Evolutionary conservation across 2,329 filamentous ascomycete species (phyloP), one percentile per base, ranked within the genome.

Genomic region (Lasiodiplodia theobromae): DNA sequence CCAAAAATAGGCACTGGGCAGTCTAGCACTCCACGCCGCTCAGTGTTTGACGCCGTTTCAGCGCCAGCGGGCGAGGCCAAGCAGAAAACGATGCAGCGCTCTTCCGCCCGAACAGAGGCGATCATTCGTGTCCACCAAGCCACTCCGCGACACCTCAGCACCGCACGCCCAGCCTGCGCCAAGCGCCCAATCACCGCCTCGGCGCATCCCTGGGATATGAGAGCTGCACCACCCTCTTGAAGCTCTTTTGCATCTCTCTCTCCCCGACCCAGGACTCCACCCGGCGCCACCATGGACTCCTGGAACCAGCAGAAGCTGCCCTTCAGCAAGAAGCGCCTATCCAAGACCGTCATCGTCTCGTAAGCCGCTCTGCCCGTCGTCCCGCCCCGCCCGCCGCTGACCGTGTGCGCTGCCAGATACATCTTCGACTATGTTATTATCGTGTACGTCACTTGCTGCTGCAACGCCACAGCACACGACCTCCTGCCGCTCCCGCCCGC

Each of bases 351-450:
- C 70, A 78, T 87, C 63, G 81, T 86, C 72, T 86, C 85, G 84
- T 87, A 74, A 74, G 67, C 60, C 14, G 37, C 38, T 83, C 80
- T 65, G 54, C 69, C 28, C 47, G 28, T 23, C 23, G 25, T 23
- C 16, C n/a, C 38, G 14, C 63, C 54, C 53, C 21, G 64, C 53
- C 21, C 18, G 54, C 10, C 54, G 68, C 77, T 78, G 65, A 77
- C 72, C 68, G 37, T 66, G 44, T 21, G 16, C 51, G 51, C 51
- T 12, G 31, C 40, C 72, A 87, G 85, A 73, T 88, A 88, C 73
- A 82, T 87, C 70, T 77, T 84, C 71, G 86, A 88, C 80, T 88
- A 88, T 81, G 81, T 86, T 65, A 86, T 88, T 67, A 84, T 88
- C 69, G 74, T 87, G 86, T 87, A 79, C 73, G 84, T 77, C 14